Evolutionary conservation across 225 moss, liverwort and hornwort genomes (phyloP).

Genomic region (Physcomitrium patens): DNA sequence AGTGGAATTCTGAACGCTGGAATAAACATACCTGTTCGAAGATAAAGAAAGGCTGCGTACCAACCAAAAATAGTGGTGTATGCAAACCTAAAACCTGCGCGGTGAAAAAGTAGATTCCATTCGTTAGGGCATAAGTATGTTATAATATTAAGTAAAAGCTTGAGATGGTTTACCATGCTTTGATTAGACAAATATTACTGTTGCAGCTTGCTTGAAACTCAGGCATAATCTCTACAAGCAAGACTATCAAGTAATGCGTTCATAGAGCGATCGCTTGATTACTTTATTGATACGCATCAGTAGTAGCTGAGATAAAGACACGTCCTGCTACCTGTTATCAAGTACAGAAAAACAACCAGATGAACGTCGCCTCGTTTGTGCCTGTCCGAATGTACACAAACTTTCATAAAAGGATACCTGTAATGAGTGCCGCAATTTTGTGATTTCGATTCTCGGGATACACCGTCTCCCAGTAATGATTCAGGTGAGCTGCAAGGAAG

Average conservation of each 20-base stretch:
- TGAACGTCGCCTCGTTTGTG: too few relatives aligned
- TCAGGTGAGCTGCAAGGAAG: conserved; percentile 71
- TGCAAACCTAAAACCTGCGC: conserved; percentile 77
- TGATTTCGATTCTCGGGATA: conserved; percentile 66
- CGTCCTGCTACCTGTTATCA: too few relatives aligned
- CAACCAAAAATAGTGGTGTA: conserved; percentile 96
- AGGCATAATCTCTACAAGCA: conserved; percentile 10
- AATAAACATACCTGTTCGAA: conserved; percentile 77
- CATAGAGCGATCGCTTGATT: too few relatives aligned
- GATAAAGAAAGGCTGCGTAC: conserved; percentile 95
- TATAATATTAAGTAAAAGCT: background rate
- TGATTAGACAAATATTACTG: background rate
- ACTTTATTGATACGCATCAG: background rate
- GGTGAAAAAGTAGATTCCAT: background rate
- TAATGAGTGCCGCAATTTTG: conserved; percentile 64
- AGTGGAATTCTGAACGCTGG: background rate
- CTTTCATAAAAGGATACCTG: conserved; percentile 49
- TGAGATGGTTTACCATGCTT: background rate
- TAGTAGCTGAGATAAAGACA: background rate
- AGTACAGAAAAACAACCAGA: too few relatives aligned
- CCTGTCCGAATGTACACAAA: too few relatives aligned
- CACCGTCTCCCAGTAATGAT: conserved; percentile 91
- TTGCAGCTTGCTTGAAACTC: background rate
- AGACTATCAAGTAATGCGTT: too few relatives aligned
- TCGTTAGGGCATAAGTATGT: background rate